A percentile compares a stretch with the other conserved stretches of the same genome.
These are phyloP conservation scores for Urtica urens DNA, from an alignment of 306 rosid genomes.

Conservation along the genomic window DNA sequence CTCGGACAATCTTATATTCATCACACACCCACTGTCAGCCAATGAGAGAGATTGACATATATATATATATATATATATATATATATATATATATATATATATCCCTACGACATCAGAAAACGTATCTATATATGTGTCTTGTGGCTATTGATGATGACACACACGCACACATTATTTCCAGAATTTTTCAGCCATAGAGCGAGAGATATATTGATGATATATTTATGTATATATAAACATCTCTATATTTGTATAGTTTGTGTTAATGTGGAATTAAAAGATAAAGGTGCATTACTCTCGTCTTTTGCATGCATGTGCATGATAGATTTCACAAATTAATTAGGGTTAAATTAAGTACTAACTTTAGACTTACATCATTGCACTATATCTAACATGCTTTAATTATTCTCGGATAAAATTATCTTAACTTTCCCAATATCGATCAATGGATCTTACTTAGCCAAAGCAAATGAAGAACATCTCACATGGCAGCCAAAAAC, in stretches of 20 bases:
- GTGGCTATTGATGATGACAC: too few relatives aligned
- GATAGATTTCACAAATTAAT: constrained; percentile 17
- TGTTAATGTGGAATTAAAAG: neutral
- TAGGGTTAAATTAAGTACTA: neutral
- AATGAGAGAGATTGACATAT: neutral
- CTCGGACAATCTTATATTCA: too few relatives aligned
- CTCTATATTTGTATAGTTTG: neutral
- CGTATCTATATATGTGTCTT: too few relatives aligned
- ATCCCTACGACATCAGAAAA: too few relatives aligned
- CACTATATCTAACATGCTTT: neutral
- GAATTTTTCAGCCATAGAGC: too few relatives aligned
- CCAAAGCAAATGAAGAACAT: constrained; percentile 39
- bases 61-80: too few relatives aligned
- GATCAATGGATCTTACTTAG: constrained; percentile 25
- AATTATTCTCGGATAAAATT: neutral
- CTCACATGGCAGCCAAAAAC: constrained; percentile 48
- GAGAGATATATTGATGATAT: too few relatives aligned
- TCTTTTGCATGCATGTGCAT: constrained; percentile 38
- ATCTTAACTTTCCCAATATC: constrained; percentile 19
- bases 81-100: too few relatives aligned
- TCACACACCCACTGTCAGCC: too few relatives aligned
- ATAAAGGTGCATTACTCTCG: constrained; percentile 3
- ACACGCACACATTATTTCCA: too few relatives aligned
- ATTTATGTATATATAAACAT: neutral
- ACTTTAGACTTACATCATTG: constrained; percentile 10